Base-by-base conservation (phyloP, 441 rosid genomes). In the Adansonia madagascariensis region DNA sequence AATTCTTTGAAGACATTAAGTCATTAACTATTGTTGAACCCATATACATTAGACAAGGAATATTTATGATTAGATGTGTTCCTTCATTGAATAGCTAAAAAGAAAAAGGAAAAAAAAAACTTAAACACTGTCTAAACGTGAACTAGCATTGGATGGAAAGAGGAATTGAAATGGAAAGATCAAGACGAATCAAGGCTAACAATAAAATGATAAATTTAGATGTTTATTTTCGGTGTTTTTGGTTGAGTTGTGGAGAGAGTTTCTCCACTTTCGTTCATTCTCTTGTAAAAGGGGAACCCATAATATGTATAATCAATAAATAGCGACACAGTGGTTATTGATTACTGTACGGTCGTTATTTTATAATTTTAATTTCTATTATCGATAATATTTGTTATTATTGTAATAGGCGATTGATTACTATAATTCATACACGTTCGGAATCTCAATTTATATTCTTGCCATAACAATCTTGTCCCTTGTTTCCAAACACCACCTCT, bases 401-500 rank as follows among this genome's bases (percentile, higher is more conserved):
- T 27, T 27, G 31, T 27, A 27, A 27, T 27, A 27, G 31, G 31
- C 31, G 31, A 27, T 27, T 27, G 31, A 27, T 27, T 27, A 27
- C 31, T 27, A 27, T 27, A 27, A 27, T 27, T 27, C 31, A 27
- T 27, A 27, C 31, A 27, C 31, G 31, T 1, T 27, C 31, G 31
- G 31, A 27, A 27, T 27, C 31, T 27, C 31, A 27, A 27, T 27
- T 27, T 27, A 27, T 27, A 27, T 27, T 27, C 31, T 27, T 27
- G 31, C 31, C 31, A 27, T 27, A 27, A 43, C 24, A 22, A 68
- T 22, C 0, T 20, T 69, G 75, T 59, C 70, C 75, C 79, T 17
- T 70, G 79, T 69, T 59, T 60, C 52, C 75, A 59, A 77, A 70
- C 69, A 11, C 39, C 69, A 59, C 27, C 69, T 76, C 22, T 24